phyloP scores from a whole-genome alignment of 208 protist genomes.

The Acanthamoeba polyphaga region DNA sequence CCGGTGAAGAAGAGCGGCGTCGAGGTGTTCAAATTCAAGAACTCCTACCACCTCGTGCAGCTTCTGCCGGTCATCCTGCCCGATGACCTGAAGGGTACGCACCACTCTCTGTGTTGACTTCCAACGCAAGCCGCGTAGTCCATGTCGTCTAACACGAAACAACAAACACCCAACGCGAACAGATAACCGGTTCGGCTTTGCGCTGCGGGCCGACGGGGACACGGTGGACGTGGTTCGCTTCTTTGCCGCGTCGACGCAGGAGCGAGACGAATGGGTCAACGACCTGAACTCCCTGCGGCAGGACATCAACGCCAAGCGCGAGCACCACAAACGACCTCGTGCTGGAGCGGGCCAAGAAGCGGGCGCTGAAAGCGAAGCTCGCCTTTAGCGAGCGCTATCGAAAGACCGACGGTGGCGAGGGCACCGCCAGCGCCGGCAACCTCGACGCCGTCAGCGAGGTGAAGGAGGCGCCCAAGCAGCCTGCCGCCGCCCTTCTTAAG shows the following conservation, averaged over 20 bases:
- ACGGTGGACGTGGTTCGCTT: slow-evolving; percentile 24
- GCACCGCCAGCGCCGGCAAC: not conserved
- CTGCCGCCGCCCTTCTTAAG: not conserved
- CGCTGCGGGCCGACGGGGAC: slow-evolving; percentile 27
- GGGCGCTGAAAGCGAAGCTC: slow-evolving; percentile 24
- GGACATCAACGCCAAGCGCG: slow-evolving; percentile 47
- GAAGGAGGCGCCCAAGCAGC: not conserved
- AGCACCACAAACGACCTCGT: slow-evolving; percentile 21
- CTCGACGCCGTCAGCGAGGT: not conserved
- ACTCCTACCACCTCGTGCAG: slow-evolving; percentile 45
- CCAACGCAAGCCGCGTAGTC: too few relatives aligned
- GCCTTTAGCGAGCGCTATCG: slow-evolving; percentile 23
- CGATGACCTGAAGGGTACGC: not conserved
- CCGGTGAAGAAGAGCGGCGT: slow-evolving; percentile 62
- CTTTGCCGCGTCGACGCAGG: slow-evolving; percentile 20
- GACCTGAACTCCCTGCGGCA: slow-evolving; percentile 10
- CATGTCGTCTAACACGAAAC: not conserved
- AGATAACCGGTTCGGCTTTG: slow-evolving; percentile 16
- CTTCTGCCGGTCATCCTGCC: slow-evolving; percentile 7
- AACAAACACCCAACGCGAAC: not conserved
- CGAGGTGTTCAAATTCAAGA: slow-evolving; percentile 49
- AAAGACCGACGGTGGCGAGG: not conserved
- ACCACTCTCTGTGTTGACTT: too few relatives aligned
- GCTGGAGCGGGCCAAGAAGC: slow-evolving; percentile 43
- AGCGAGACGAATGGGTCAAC: slow-evolving; percentile 46